Conservation (phyloP, 805 yeast genomes). For the Grigorovia yakushimaensis region DNA sequence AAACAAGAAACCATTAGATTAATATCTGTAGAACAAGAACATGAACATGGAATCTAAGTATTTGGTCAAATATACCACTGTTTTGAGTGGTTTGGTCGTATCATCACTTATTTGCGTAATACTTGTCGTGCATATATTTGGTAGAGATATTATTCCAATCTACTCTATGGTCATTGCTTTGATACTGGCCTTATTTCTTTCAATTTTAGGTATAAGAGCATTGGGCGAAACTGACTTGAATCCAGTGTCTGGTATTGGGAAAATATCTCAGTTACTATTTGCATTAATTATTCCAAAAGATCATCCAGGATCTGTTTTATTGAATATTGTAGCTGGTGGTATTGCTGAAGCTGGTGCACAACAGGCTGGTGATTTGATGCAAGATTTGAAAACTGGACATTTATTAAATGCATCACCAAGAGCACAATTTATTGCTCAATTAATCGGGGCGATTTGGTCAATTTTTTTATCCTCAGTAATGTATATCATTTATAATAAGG, state of each 20-base stretch:
- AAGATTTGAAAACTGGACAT: slow-evolving; percentile 91
- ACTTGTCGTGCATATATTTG: slow-evolving; percentile 61
- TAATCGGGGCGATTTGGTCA: slow-evolving; percentile 82
- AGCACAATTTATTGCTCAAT: slow-evolving; percentile 85
- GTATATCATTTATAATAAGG: slow-evolving; percentile 70
- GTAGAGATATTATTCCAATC: slow-evolving; percentile 51
- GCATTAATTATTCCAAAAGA: slow-evolving; percentile 67
- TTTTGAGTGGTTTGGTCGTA: slow-evolving; percentile 48
- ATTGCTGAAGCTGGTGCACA: slow-evolving; percentile 98
- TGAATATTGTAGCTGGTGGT: slow-evolving; percentile 90
- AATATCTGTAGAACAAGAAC: slow-evolving; percentile 25
- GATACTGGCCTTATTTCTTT: slow-evolving; percentile 63
- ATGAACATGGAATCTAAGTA: slow-evolving; percentile 35
- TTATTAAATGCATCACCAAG: slow-evolving; percentile 83
- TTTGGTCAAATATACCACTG: slow-evolving; percentile 41
- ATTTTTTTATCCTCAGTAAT: slow-evolving; percentile 68
- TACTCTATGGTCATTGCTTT: slow-evolving; percentile 63
- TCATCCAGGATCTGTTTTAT: slow-evolving; percentile 73
- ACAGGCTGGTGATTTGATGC: slow-evolving; percentile 98
- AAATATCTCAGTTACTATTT: slow-evolving; percentile 79
- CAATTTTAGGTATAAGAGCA: slow-evolving; percentile 85
- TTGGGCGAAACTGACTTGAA: slow-evolving; percentile 94
- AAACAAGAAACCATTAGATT: slow-evolving; percentile 22
- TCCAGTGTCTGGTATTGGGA: slow-evolving; percentile 95
- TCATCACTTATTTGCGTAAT: slow-evolving; percentile 62